Conservation (phyloP, 495 filamentous ascomycete genomes). For the Neurospora sp. region DNA sequence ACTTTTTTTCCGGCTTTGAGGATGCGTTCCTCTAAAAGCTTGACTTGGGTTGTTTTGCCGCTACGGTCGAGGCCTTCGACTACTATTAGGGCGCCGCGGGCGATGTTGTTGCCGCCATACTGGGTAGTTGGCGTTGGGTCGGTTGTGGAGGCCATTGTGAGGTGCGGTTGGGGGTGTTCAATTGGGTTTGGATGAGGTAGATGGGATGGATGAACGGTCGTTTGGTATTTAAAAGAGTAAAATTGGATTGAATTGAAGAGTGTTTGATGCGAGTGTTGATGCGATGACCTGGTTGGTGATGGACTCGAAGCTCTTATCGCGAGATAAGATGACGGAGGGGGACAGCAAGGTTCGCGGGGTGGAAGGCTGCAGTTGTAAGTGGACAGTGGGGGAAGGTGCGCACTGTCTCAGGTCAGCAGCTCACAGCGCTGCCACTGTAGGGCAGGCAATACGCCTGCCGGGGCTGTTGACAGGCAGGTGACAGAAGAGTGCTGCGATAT, state of each 20-base stretch:
- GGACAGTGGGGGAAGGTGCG: background rate
- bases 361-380: background rate
- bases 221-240: no score
- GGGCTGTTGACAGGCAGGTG: background rate
- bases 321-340: background rate
- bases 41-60: conserved; percentile 91
- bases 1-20: conserved; percentile 49
- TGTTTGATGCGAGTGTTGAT: background rate
- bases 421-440: background rate
- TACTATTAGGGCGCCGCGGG: conserved; percentile 69
- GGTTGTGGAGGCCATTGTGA: background rate
- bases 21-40: conserved; percentile 55
- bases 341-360: background rate
- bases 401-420: background rate
- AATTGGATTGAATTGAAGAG: background rate
- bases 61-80: conserved; percentile 91
- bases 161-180: no score
- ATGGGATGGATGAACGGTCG: no score
- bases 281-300: background rate
- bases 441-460: background rate
- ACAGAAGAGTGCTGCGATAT: background rate
- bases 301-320: background rate
- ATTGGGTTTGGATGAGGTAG: no score
- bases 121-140: background rate
- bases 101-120: background rate